Base-by-base conservation (phyloP, 495 filamentous ascomycete genomes). In the Podospora didyma region DNA sequence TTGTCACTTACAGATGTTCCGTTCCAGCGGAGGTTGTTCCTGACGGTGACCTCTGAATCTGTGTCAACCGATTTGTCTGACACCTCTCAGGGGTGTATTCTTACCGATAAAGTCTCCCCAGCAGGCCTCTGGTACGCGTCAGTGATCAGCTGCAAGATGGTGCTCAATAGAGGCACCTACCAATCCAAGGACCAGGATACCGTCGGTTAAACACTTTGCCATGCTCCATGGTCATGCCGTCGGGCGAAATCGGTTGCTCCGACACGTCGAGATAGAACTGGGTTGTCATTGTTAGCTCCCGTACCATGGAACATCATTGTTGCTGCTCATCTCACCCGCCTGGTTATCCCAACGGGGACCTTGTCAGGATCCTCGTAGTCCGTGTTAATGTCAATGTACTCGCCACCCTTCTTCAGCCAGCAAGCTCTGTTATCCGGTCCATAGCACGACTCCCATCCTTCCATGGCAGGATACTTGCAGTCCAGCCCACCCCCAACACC, bases 161-260 rank as follows among this genome's bases (percentile, higher is more conserved):
- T 52, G 16, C 11, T 16, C 9, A 2, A 20, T n/a, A 21, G 7
- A 16, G 6, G 0, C 7, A 59, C 57, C 35, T 11, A 59, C 57
- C 57, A 44, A 59, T 31, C 57, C 57, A 59, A 22, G 57, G 57
- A 2, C 57, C 57, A 0, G 57, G 57, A 49, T 59, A 59, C 1
- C 34, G 46, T 1, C 57, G 5, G 5, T 59, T 54, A 20, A 59
- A 59, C 14, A 59, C 51, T 35, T 59, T 59, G 26, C 57, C 57
- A 39, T 59, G 57, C 20, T 59, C 57, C 57, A 59, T 59, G 11
- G 57, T 59, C 5, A 39, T 21, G 1, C 57, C 57, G 31, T 59
- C 57, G 17, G 57, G 57, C 6, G 57, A 20, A 19, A 59, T 59
- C 11, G 57, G 57, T 22, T 59, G 45, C 14, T 59, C 57, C 0